phyloP scores from a whole-genome alignment of 2,329 filamentous ascomycete genomes.

The Gaeumannomyces tritici region DNA sequence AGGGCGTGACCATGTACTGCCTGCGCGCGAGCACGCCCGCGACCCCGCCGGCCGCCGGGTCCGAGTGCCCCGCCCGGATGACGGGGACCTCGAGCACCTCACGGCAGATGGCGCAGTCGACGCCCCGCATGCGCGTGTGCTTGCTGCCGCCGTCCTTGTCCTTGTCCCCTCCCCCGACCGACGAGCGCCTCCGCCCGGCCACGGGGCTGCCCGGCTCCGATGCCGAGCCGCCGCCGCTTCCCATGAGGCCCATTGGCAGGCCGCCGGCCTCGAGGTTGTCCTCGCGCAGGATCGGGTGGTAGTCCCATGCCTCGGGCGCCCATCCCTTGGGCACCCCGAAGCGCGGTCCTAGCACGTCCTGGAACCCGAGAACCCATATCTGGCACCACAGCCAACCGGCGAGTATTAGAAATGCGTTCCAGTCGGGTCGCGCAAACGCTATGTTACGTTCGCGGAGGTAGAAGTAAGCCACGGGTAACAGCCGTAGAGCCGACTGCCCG shows the following conservation, averaged over 20 bases:
- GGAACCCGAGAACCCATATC: constrained; percentile 64
- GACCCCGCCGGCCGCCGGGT: constrained; percentile 38
- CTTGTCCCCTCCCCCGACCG: constrained; percentile 12
- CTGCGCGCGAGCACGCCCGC: constrained; percentile 67
- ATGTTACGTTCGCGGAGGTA: constrained; percentile 72
- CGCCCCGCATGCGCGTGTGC: constrained; percentile 32
- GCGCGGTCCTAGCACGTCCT: constrained; percentile 81
- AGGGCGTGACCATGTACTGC: constrained; percentile 95
- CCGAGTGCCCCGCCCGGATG: constrained; percentile 48
- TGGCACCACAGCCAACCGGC: constrained; percentile 82
- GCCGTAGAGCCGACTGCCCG: constrained; percentile 69
- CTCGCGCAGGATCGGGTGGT: constrained; percentile 80
- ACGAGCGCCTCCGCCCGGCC: constrained; percentile 20
- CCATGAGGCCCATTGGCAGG: constrained; percentile 65
- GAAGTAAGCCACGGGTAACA: constrained; percentile 79
- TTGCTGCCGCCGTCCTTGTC: constrained; percentile 17
- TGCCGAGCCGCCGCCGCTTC: constrained; percentile 5
- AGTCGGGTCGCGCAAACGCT: constrained; percentile 64
- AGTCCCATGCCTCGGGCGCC: constrained; percentile 78
- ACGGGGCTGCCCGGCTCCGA: constrained; percentile 20
- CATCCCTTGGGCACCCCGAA: constrained; percentile 68
- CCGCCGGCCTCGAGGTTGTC: constrained; percentile 72
- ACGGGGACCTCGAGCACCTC: constrained; percentile 86
- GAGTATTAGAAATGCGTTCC: constrained; percentile 52
- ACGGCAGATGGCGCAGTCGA: constrained; percentile 93